Evolutionary conservation across 352 stramenopile species (phyloP).

Genomic region (Albugo laibachii): DNA sequence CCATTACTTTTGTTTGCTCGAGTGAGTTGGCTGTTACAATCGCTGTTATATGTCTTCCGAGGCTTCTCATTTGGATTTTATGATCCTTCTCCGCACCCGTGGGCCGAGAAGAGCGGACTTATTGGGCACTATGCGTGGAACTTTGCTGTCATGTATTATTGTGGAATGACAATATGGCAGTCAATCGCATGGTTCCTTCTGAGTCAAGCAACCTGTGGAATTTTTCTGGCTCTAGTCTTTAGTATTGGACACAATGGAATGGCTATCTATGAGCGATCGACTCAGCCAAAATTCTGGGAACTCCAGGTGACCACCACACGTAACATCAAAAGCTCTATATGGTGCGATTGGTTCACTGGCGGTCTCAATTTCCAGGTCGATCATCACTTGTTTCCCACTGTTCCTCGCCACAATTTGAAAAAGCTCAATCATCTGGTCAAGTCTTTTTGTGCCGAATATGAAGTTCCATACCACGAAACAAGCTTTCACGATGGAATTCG

Average conservation of each 20-base stretch:
- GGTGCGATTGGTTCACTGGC: conserved; percentile 97
- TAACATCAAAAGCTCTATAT: conserved; percentile 87
- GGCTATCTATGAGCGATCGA: conserved; percentile 90
- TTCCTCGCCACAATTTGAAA: conserved; percentile 90
- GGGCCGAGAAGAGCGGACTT: conserved; percentile 49
- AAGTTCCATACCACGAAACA: conserved; percentile 92
- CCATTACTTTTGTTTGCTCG: conserved; percentile 92
- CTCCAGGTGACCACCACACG: conserved; percentile 95
- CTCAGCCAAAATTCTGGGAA: conserved; percentile 95
- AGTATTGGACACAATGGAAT: conserved; percentile 97
- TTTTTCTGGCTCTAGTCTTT: conserved; percentile 92
- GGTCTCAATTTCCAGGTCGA: conserved; percentile 97
- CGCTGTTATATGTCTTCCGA: conserved; percentile 88
- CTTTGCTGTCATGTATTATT: conserved; percentile 48
- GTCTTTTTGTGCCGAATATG: conserved; percentile 94
- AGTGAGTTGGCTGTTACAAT: conserved; percentile 93
- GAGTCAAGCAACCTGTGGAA: conserved; percentile 79
- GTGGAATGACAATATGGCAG: conserved; percentile 45
- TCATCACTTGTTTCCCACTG: conserved; percentile 95
- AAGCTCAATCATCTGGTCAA: conserved; percentile 90
- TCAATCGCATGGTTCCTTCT: conserved; percentile 69
- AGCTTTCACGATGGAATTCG: conserved; percentile 83
- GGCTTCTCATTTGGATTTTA: conserved; percentile 62
- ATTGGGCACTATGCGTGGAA: conserved; percentile 87
- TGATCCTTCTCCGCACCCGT: conserved; percentile 78